Base-by-base conservation (phyloP, 2,329 filamentous ascomycete species). In the Cercospora canescens region DNA sequence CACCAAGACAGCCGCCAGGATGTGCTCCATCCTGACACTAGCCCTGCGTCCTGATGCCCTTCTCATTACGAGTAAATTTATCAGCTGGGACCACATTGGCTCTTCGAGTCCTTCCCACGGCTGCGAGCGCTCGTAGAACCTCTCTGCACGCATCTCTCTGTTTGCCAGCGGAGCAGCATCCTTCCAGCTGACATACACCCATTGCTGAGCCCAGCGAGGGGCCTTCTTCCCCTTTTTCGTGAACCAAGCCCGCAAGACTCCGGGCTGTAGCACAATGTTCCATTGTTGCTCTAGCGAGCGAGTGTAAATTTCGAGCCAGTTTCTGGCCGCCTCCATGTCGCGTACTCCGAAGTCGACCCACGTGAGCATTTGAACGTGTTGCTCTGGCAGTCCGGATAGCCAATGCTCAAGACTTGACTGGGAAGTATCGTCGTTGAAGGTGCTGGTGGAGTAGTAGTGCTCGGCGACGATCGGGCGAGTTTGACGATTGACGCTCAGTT, bases 401-500 rank as follows among this genome's bases (percentile, higher is more conserved):
- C 45, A 50, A 28, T 50, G 45, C 45, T 50, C 12, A 26, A 50
- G 24, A 26, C 28, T 26, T 6, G 14, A 12, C 28, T 14, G 26
- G 9, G 21, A 16, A 12, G 45, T 50, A 11, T 28, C 28, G 45
- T 50, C 54, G 54, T 11, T 57, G 35, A 50, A 60, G 14, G 16
- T 50, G 21, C 34, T 21, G 37, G 45, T 50, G 45, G 45, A 50
- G 45, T 50, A 62, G 60, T 56, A 62, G 30, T 21, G 16, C 30
- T 56, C 34, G 21, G 45, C 32, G 9, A 39, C 45, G 4, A 18
- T 30, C 21, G 28, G 32, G 21, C 60, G 60, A 1, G 52, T 62
- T 12, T 7, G 30, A 18, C 54, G 58, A 14, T 62, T 65, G 28
- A 65, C 28, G n/a, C 35, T 35, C 18, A 62, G 63, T 35, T 65